Evolutionary conservation across 352 stramenopile genomes (phyloP), one percentile per base, ranked within the genome.

Genomic region (Phytopythium boreale): DNA sequence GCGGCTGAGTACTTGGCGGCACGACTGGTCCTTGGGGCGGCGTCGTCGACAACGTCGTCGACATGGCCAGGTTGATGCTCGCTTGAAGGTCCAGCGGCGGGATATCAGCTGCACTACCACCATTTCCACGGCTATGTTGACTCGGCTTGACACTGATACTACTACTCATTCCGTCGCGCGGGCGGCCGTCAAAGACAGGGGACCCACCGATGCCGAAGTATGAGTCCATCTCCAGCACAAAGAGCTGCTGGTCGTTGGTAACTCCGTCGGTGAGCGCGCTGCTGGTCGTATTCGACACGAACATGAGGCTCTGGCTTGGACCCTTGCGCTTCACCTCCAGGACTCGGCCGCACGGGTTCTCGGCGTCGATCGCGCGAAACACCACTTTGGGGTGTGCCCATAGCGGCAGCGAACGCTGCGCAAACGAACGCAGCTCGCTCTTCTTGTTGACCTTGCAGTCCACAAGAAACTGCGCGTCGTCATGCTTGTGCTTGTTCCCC

Each of bases 161-260:
- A 19, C 15, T 47, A 14, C 49, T 41, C 43, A 56, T 55, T 2
- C 17, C 11, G 20, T 57, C 26, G 12, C 26, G 39, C 36, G 66
- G 4, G 9, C 51, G 65, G 17, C 81, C 82, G 44, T 88, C 70
- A 62, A 93, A 92, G 12, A 93, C 82, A 8, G 85, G 85, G 4
- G 85, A 93, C 1, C 79, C 83, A 7, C 85, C 83, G n/a, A 92
- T 81, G 14, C 85, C 85, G 70, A 93, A 93, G 70, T 93, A 93
- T 37, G 82, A 89, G 70, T 93, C 85, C 85, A 93, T 93, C 58
- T 93, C 83, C 67, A 93, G 82, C 55, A 92, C 85, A 67, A 93
- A 93, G 31, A 93, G 69, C 64, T 91, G 81, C 29, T 90, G 82
- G 22, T 88, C 79, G 44, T 82, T 74, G n/a, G 49, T 65, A 34